Evolutionary conservation across 208 protist species (phyloP).

Genomic region (Wallacemonas sp.): DNA sequence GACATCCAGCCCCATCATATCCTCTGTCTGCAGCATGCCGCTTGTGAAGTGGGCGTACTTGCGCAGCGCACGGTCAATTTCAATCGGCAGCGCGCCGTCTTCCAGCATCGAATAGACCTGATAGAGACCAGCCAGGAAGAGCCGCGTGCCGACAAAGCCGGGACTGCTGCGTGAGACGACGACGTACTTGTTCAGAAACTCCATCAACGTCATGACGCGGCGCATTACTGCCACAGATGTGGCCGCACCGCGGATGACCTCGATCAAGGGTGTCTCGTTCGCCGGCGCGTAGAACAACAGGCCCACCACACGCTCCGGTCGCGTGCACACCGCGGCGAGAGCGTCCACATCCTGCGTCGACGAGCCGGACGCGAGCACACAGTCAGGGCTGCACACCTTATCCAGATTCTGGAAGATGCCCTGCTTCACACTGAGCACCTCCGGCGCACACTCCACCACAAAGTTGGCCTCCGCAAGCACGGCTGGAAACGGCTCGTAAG

Average conservation of each 20-base stretch:
- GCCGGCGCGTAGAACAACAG: slow-evolving; percentile 85
- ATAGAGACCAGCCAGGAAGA: slow-evolving; percentile 66
- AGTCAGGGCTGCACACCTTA: slow-evolving; percentile 51
- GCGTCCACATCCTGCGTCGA: slow-evolving; percentile 61
- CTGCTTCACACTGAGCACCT: slow-evolving; percentile 63
- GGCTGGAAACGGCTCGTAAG: slow-evolving; percentile 24
- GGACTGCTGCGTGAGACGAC: slow-evolving; percentile 67
- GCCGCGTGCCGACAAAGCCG: slow-evolving; percentile 69
- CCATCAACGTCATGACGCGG: slow-evolving; percentile 39
- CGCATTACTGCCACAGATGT: slow-evolving; percentile 57
- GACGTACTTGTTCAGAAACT: slow-evolving; percentile 62
- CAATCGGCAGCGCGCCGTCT: slow-evolving; percentile 71
- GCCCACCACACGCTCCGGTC: slow-evolving; percentile 65
- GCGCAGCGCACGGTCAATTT: slow-evolving; percentile 72
- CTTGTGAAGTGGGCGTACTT: slow-evolving; percentile 63
- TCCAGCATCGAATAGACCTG: slow-evolving; percentile 85
- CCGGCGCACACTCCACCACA: slow-evolving; percentile 75
- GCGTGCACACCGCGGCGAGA: slow-evolving; percentile 51
- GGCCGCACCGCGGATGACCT: slow-evolving; percentile 42
- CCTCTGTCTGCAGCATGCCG: slow-evolving; percentile 80
- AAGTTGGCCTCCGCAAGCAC: slow-evolving; percentile 50
- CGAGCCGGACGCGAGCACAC: slow-evolving; percentile 71
- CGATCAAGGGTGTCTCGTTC: slow-evolving; percentile 81
- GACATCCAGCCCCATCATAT: slow-evolving; percentile 85
- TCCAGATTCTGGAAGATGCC: slow-evolving; percentile 74